Evolutionary conservation across 495 filamentous ascomycete species (phyloP).

Genomic region (Neurospora discreta): DNA sequence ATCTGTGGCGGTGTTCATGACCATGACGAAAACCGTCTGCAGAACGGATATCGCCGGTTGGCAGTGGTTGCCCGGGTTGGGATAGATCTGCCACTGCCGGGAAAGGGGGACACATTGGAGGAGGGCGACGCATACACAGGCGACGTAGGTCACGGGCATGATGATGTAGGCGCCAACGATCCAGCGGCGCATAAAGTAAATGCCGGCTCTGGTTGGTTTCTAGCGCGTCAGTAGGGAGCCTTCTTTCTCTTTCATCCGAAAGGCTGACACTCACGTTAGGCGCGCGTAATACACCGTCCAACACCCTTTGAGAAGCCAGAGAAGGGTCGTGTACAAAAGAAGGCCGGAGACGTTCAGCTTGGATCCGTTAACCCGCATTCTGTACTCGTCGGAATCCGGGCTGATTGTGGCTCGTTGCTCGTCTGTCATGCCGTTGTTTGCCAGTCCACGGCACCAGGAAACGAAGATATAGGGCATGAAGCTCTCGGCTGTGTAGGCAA

Average conservation of each 20-base stretch:
- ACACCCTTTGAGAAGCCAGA: slow-evolving; percentile 48
- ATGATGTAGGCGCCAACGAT: slow-evolving; percentile 36
- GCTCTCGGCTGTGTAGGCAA: slow-evolving; percentile 28
- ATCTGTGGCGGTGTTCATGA: slow-evolving; percentile 43
- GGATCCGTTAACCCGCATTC: too few species aligned
- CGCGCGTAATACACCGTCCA: slow-evolving; percentile 49
- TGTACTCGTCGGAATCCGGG: too few species aligned
- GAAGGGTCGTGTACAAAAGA: slow-evolving; percentile 42
- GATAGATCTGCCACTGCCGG: slow-evolving; percentile 49
- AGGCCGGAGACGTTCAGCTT: slow-evolving; percentile 32
- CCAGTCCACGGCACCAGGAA: slow-evolving; percentile 19
- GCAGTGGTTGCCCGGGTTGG: slow-evolving; percentile 38
- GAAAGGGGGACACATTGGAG: slow-evolving; percentile 35
- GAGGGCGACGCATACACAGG: slow-evolving; percentile 32
- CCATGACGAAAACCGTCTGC: slow-evolving; percentile 26
- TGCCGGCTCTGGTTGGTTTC: too few species aligned
- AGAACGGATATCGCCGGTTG: slow-evolving; percentile 22
- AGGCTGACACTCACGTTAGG: slow-evolving; percentile 32
- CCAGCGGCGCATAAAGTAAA: slow-evolving; percentile 20
- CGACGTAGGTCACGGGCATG: slow-evolving; percentile 38
- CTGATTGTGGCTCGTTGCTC: slow-evolving; percentile 10
- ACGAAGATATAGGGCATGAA: slow-evolving; percentile 23
- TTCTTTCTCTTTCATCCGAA: too few species aligned
- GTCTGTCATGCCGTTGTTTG: slow-evolving; percentile 47
- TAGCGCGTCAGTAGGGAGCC: too few species aligned